Evolutionary conservation across 164 flowering plant genomes (phyloP).

Genomic region (Akebia trifoliata): DNA sequence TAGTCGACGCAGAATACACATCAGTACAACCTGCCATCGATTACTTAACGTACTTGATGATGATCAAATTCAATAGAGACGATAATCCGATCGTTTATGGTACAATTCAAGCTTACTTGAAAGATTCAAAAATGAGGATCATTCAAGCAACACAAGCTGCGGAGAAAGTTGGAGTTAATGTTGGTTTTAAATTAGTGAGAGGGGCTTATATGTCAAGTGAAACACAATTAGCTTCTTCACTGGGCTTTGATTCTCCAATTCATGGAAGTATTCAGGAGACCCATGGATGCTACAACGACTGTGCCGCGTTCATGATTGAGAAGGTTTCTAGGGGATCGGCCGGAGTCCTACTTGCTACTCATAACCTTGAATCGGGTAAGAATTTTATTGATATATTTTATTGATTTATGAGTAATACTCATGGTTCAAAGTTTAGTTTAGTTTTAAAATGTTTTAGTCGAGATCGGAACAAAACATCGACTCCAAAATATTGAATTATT

Average conservation of each 20-base stretch:
- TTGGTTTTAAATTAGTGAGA: slow-evolving; percentile 81
- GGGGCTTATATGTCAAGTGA: slow-evolving; percentile 90
- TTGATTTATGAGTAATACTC: neutral
- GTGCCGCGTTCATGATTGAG: slow-evolving; percentile 63
- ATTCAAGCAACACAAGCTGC: slow-evolving; percentile 42
- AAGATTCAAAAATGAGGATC: slow-evolving; percentile 68
- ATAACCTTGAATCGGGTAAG: slow-evolving; percentile 82
- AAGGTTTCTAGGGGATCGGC: slow-evolving; percentile 48
- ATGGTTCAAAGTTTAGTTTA: too few species aligned
- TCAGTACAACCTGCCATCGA: slow-evolving; percentile 81
- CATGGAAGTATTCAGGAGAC: slow-evolving; percentile 64
- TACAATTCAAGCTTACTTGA: slow-evolving; percentile 79
- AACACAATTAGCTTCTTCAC: slow-evolving; percentile 41
- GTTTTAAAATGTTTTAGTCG: too few species aligned
- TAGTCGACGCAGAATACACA: slow-evolving; percentile 84
- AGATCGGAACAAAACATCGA: too few species aligned
- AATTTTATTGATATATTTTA: neutral
- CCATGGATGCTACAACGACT: slow-evolving; percentile 64
- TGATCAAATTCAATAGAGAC: slow-evolving; percentile 37
- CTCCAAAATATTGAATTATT: too few species aligned
- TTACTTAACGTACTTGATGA: slow-evolving; percentile 59
- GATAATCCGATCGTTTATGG: slow-evolving; percentile 51
- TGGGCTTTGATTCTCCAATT: slow-evolving; percentile 67
- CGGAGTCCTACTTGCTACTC: slow-evolving; percentile 74
- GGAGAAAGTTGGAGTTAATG: slow-evolving; percentile 51